Base-by-base conservation (phyloP, 2,329 filamentous ascomycete species). In the Trichoderma afroharzianum region DNA sequence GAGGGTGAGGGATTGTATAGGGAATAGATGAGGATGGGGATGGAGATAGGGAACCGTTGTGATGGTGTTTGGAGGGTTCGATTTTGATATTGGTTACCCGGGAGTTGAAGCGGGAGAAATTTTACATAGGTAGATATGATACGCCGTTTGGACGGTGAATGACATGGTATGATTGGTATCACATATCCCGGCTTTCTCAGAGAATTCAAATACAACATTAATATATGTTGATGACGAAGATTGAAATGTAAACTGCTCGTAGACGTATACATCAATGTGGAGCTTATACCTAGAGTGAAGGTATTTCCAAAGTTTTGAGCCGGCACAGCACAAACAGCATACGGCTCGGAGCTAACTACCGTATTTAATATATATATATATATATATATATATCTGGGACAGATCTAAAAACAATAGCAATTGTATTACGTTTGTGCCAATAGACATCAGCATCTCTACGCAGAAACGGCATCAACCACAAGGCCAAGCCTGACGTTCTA, bases 1-100 rank as follows among this genome's bases (percentile, higher is more conserved):
- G 79, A 85, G 72, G 80, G 82, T 12, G 83, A 88, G 75, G 79
- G 77, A 2, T 73, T 94, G 72, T 94, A 94, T 80, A 76, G 74
- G 33, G 58, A 57, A 57, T 30, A 36, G 36, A 43, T 18, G 15
- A 3, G 36, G 36, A 39, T 18, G 6, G 6, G 36, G 33, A 36
- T 36, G 32, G 50, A 7, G 26, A 43, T 57, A 15, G 15, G 15
- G n/a, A 26, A 18, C 24, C 11, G n/a, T 72, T 57, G 24, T 69
- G 39, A 8, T 69, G 55, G 6, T 69, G 32, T 24, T 63, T 30
- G 9, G 66, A n/a, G 15, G 57, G 1, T 15, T 14, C 28, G 32
- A 24, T 11, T 21, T 18, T 30, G 36, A 55, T 66, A 21, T 33
- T 6, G 36, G 1, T 32, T 66, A 68, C 66, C 66, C 62, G 67